These are phyloP conservation scores for Rhizopus sp. DNA, from an alignment of 371 early-diverging fungal genomes.

Conservation along the genomic window DNA sequence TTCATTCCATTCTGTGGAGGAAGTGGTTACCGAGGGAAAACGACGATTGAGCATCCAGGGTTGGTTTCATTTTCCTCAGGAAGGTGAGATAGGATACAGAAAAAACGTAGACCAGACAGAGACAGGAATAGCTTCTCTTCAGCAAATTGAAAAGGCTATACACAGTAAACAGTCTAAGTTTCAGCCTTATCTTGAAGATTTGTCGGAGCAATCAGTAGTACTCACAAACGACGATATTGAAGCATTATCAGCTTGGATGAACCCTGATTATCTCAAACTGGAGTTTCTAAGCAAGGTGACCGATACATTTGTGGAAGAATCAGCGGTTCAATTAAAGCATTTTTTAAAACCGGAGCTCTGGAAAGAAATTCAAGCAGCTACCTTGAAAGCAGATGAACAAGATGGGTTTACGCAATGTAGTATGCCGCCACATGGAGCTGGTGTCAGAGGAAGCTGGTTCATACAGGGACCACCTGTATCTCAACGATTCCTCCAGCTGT, in stretches of 20 bases:
- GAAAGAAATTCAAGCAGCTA: slow-evolving; percentile 32
- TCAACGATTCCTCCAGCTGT: slow-evolving; percentile 52
- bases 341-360: slow-evolving; percentile 56
- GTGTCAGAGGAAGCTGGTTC: slow-evolving; percentile 52
- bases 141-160: slow-evolving; percentile 29
- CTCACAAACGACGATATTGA: slow-evolving; percentile 47
- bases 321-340: slow-evolving; percentile 64
- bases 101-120: slow-evolving; percentile 36
- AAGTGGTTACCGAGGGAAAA: slow-evolving; percentile 63
- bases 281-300: slow-evolving; percentile 48
- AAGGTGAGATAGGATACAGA: slow-evolving; percentile 59
- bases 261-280: slow-evolving; percentile 63
- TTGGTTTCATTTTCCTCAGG: slow-evolving; percentile 77
- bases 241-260: slow-evolving; percentile 55
- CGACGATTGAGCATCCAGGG: slow-evolving; percentile 73
- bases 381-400: slow-evolving; percentile 32
- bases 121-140: slow-evolving; percentile 49
- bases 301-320: slow-evolving; percentile 67
- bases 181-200: slow-evolving; percentile 24
- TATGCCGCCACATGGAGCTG: slow-evolving; percentile 54
- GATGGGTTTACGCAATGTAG: slow-evolving; percentile 25
- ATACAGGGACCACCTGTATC: slow-evolving; percentile 61
- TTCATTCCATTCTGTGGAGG: slow-evolving; percentile 78
- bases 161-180: slow-evolving; percentile 14
- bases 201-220: slow-evolving; percentile 13